Conservation (phyloP, 2,329 filamentous ascomycete genomes). For the Penicillium sp. region DNA sequence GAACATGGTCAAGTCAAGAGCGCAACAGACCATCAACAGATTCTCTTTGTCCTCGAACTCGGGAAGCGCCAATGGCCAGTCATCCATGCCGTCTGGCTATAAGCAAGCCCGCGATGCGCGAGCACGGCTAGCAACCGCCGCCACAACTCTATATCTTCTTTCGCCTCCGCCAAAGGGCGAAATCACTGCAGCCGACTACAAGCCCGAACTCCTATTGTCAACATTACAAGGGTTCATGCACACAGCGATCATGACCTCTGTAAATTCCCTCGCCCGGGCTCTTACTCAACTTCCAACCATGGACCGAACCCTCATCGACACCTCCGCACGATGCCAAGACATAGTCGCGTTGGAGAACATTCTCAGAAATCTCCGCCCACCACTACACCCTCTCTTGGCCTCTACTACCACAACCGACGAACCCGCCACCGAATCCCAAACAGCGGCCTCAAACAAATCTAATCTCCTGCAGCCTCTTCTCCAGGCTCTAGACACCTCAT, state of each 20-base stretch:
- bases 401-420: constrained; percentile 25
- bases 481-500: constrained; percentile 78
- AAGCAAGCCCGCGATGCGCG: constrained; percentile 71
- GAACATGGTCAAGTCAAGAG: constrained; percentile 67
- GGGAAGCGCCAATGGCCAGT: constrained; percentile 23
- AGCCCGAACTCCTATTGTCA: constrained; percentile 70
- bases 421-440: constrained; percentile 26
- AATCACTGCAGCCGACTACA: constrained; percentile 49
- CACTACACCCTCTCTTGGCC: constrained; percentile 64
- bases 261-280: constrained; percentile 71
- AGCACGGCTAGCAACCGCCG: constrained; percentile 69
- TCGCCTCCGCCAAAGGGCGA: constrained; percentile 63
- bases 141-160: constrained; percentile 76
- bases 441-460: constrained; percentile 19
- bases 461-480: constrained; percentile 73
- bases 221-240: constrained; percentile 80
- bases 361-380: constrained; percentile 66
- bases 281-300: constrained; percentile 77
- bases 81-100: constrained; percentile 50
- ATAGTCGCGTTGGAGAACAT: constrained; percentile 83
- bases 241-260: constrained; percentile 73
- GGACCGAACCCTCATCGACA: constrained; percentile 77
- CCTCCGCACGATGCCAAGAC: constrained; percentile 83
- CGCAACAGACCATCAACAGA: constrained; percentile 77
- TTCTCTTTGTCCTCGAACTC: constrained; percentile 70